A percentile compares a stretch with the other conserved stretches of the same genome.
These are phyloP conservation scores for Triadica sebifera DNA, from an alignment of 345 rosid species.

Conservation along the genomic window DNA sequence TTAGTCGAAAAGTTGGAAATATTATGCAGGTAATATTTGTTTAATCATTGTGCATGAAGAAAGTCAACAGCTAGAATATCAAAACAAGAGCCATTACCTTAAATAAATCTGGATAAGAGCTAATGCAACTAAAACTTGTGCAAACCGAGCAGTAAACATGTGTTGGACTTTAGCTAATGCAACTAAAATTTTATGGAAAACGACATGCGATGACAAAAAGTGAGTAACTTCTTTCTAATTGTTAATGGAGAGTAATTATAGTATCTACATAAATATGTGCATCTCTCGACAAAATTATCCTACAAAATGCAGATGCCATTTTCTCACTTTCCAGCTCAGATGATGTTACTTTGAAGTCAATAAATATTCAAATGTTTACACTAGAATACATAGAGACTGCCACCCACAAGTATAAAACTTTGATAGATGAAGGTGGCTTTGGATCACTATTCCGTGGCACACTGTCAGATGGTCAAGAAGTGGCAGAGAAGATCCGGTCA, in stretches of 20 bases:
- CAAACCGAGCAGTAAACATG: too few species aligned
- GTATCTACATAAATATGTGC: constrained; percentile 1
- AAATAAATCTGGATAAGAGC: too few species aligned
- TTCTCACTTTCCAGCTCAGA: constrained; percentile 45
- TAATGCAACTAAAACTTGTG: too few species aligned
- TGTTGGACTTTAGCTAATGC: too few species aligned
- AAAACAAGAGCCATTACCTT: too few species aligned
- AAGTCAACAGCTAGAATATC: too few species aligned
- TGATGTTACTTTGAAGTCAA: constrained; percentile 38
- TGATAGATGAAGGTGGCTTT: constrained; percentile 34
- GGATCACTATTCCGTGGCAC: constrained; percentile 33
- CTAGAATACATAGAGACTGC: constrained; percentile 45
- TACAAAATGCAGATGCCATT: constrained; percentile 43
- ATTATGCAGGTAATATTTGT: too few species aligned
- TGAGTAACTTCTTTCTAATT: constrained; percentile 33
- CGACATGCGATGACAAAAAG: constrained; percentile 36
- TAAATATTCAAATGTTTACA: constrained; percentile 41
- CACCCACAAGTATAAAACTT: constrained; percentile 41
- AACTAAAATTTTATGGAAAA: constrained; percentile 31
- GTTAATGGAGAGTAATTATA: neutral
- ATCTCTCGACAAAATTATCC: constrained; percentile 16
- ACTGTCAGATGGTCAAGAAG: constrained; percentile 28
- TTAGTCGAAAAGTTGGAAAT: too few species aligned
- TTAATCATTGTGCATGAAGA: too few species aligned
- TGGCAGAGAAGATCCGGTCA: constrained; percentile 38